phyloP scores from a whole-genome alignment of 2,329 filamentous ascomycete species.

The Trichophyton schoenleinii region DNA sequence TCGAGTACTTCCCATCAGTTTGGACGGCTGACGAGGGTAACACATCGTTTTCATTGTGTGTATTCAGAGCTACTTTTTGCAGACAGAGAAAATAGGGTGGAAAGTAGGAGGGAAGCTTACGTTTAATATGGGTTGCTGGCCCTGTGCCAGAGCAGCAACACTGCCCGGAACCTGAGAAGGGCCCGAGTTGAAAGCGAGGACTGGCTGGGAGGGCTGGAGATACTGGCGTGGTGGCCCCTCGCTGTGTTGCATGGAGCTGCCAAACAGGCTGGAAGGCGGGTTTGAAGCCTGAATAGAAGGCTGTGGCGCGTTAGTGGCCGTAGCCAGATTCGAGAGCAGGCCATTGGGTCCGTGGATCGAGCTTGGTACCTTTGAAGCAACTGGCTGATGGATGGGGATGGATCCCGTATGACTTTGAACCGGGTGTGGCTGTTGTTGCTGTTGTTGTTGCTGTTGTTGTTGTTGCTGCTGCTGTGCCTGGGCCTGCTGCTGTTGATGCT shows the following conservation, averaged over 20 bases:
- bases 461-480: no score
- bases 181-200: conserved; percentile 38
- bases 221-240: conserved; percentile 44
- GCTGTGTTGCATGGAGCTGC: conserved; percentile 50
- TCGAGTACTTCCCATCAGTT: background rate
- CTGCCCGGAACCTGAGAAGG: conserved; percentile 35
- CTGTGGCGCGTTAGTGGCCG: conserved; percentile 39
- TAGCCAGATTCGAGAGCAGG: conserved; percentile 61
- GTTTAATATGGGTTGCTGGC: conserved; percentile 71
- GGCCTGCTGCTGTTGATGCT: conserved; percentile 33
- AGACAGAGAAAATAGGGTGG: background rate
- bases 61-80: background rate
- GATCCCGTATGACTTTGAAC: conserved; percentile 82
- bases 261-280: conserved; percentile 54
- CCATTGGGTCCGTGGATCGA: conserved; percentile 89
- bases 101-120: conserved; percentile 29
- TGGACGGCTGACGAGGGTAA: background rate
- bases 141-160: conserved; percentile 54
- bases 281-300: conserved; percentile 46
- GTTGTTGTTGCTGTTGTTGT: conserved; percentile 33
- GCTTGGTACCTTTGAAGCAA: conserved; percentile 65
- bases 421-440: conserved; percentile 45
- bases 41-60: background rate
- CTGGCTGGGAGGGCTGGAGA: conserved; percentile 50
- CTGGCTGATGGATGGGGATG: conserved; percentile 86